Percentiles rank a stretch among this genome's conserved stretches.
These are phyloP conservation scores for Aquilaria sinensis DNA, from an alignment of 345 rosid species.

Conservation along the genomic window DNA sequence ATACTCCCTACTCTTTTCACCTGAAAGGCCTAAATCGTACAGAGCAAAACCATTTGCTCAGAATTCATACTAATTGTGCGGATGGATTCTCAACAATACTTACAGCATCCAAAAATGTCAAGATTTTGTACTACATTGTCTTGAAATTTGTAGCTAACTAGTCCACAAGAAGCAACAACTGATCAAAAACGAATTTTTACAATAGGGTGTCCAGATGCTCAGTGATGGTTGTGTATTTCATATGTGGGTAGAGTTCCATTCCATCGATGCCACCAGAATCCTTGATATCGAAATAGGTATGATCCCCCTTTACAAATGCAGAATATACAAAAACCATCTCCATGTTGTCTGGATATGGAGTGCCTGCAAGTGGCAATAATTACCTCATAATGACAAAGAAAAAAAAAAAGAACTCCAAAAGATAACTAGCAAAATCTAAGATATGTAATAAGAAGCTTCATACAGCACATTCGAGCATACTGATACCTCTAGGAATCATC, in stretches of 20 bases:
- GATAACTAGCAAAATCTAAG: neutral
- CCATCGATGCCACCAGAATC: slow-evolving; percentile 40
- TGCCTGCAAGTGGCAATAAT: slow-evolving; percentile 32
- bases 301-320: slow-evolving; percentile 50
- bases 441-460: neutral
- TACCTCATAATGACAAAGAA: neutral
- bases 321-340: slow-evolving; percentile 46
- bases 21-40: too few species aligned
- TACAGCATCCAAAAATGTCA: too few species aligned
- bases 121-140: too few species aligned
- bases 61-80: too few species aligned
- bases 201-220: slow-evolving; percentile 35
- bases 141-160: too few species aligned
- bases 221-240: slow-evolving; percentile 40
- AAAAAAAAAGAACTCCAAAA: neutral
- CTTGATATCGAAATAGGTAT: slow-evolving; percentile 40
- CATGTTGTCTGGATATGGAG: slow-evolving; percentile 46
- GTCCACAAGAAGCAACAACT: neutral
- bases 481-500: neutral
- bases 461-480: neutral
- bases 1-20: too few species aligned
- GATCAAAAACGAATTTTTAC: slow-evolving; percentile 5
- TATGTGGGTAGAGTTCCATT: slow-evolving; percentile 35
- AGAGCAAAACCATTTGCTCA: too few species aligned
- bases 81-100: too few species aligned